These are phyloP conservation scores for Malus hybrid DNA, from an alignment of 331 rosid species.

Conservation along the genomic window DNA sequence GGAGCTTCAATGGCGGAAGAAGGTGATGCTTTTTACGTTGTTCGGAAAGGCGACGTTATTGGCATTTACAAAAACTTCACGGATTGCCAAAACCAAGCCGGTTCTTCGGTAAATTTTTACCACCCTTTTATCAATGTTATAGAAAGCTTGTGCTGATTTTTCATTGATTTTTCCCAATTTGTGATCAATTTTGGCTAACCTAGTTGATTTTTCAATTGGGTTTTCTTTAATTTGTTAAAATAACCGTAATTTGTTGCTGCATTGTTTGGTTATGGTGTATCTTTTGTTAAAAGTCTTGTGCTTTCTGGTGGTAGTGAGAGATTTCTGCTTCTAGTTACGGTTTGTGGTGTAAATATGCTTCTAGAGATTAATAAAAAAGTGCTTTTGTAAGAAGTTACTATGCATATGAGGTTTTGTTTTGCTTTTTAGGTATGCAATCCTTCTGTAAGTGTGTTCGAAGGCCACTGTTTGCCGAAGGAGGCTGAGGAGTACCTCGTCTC, in stretches of 20 bases:
- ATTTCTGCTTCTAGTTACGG: neutral
- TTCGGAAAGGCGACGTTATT: slow-evolving; percentile 59
- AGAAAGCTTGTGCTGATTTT: neutral
- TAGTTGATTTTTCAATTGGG: neutral
- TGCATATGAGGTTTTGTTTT: neutral
- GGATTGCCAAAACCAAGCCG: slow-evolving; percentile 45
- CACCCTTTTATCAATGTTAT: neutral
- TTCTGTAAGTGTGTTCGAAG: slow-evolving; percentile 50
- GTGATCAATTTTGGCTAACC: neutral
- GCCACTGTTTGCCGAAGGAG: slow-evolving; percentile 50
- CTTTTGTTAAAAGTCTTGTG: neutral
- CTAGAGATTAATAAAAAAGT: neutral
- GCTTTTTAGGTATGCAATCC: slow-evolving; percentile 42
- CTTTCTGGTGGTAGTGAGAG: neutral
- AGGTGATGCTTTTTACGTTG: slow-evolving; percentile 63
- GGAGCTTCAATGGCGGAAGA: slow-evolving; percentile 56
- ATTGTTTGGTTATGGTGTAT: neutral
- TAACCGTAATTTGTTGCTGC: neutral
- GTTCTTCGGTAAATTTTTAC: slow-evolving; percentile 41
- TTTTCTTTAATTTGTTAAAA: neutral
- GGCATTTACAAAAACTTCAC: slow-evolving; percentile 60
- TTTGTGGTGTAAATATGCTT: neutral
- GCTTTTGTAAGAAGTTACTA: neutral
- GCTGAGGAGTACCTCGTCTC: slow-evolving; percentile 56
- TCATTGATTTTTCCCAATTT: neutral